phyloP scores from a whole-genome alignment of 257 asterid species.

The Gentiana dahurica region DNA sequence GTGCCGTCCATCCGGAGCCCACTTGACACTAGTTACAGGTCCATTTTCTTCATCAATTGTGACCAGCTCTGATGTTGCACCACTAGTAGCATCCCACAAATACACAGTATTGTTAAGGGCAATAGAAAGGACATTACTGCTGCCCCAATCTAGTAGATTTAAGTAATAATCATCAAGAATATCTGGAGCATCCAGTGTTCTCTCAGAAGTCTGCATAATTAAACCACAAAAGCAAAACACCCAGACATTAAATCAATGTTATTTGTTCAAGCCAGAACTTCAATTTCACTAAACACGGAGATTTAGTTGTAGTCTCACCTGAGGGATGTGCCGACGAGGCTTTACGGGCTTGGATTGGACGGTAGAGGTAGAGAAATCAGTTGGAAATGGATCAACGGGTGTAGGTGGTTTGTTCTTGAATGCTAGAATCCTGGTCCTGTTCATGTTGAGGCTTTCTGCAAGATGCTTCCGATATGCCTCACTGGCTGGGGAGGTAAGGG shows the following conservation, averaged over 20 bases:
- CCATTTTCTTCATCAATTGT: conserved; percentile 75
- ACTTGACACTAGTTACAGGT: conserved; percentile 78
- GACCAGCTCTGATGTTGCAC: conserved; percentile 70
- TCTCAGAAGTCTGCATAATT: conserved; percentile 72
- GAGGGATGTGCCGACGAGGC: conserved; percentile 79
- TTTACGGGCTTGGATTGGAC: conserved; percentile 48
- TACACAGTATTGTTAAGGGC: conserved; percentile 80
- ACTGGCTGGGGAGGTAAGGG: conserved; percentile 51
- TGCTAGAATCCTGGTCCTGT: conserved; percentile 72
- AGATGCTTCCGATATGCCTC: conserved; percentile 82
- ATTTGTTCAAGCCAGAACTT: neutral
- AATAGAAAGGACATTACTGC: conserved; percentile 81
- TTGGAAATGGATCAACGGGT: conserved; percentile 43
- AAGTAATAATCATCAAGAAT: conserved; percentile 78
- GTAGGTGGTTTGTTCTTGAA: conserved; percentile 91
- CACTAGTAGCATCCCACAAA: conserved; percentile 86
- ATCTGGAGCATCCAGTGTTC: conserved; percentile 92
- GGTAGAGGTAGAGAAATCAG: conserved; percentile 30
- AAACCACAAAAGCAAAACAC: neutral
- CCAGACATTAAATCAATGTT: conserved; percentile 1
- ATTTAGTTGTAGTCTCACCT: conserved; percentile 35
- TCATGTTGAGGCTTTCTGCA: conserved; percentile 83
- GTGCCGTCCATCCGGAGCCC: conserved; percentile 94
- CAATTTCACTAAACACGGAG: neutral
- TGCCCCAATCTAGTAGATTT: conserved; percentile 91